phyloP scores from a whole-genome alignment of 2,329 filamentous ascomycete genomes.

The Ceratocystis albifundus region DNA sequence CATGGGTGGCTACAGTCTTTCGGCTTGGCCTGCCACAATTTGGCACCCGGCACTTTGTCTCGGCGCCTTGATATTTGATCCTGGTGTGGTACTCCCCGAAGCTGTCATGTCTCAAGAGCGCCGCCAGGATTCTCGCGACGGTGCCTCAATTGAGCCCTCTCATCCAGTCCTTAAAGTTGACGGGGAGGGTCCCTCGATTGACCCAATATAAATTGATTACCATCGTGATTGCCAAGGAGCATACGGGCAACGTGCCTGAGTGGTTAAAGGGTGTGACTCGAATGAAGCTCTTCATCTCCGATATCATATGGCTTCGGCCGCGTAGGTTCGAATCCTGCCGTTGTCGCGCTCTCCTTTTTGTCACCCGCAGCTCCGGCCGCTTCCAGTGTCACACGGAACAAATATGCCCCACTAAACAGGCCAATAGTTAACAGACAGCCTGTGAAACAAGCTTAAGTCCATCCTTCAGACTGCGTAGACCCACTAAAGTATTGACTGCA shows the following conservation, averaged over 20 bases:
- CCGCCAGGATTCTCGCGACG: too few species aligned
- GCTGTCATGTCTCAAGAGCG: too few species aligned
- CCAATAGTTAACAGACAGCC: not conserved
- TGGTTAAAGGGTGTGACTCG: constrained; percentile 22
- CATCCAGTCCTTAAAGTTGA: too few species aligned
- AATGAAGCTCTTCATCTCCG: constrained; percentile 11
- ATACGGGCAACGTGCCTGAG: constrained; percentile 21
- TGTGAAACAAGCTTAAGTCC: not conserved
- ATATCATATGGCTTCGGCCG: constrained; percentile 22
- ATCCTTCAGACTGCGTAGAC: not conserved
- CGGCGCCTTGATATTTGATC: too few species aligned
- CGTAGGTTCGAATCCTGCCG: constrained; percentile 21
- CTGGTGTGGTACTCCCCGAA: too few species aligned
- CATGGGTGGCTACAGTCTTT: too few species aligned
- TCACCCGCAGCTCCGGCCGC: not conserved
- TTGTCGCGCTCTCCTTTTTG: constrained; percentile 15
- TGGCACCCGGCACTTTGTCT: too few species aligned
- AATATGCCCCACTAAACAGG: not conserved
- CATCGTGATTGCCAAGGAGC: too few species aligned
- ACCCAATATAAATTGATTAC: too few species aligned
- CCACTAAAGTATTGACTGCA: not conserved
- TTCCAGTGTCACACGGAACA: not conserved
- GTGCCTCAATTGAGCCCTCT: too few species aligned
- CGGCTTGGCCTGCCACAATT: too few species aligned
- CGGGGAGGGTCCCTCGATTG: too few species aligned